Percentiles rank a stretch among this genome's conserved stretches.
Evolutionary conservation across 768 basidiomycete genomes (phyloP).

Genomic region (Pleurotus ostreatus): DNA sequence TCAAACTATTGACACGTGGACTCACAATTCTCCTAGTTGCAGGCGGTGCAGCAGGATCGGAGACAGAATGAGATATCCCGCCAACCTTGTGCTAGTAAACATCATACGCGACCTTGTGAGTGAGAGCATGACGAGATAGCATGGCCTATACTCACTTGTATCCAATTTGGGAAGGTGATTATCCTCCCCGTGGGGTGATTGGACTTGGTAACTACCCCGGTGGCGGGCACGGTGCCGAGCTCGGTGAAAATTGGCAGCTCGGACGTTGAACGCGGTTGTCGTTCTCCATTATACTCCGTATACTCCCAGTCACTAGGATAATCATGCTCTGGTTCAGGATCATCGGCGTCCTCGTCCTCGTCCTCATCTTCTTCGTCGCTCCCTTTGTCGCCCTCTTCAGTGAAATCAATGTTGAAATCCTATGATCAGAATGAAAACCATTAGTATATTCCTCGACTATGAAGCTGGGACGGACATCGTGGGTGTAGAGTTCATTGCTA

Average conservation of each 20-base stretch:
- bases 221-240: neutral
- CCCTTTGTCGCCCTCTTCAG: neutral
- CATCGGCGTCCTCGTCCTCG: neutral
- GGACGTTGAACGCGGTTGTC: neutral
- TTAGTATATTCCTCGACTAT: neutral
- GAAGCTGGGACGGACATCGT: neutral
- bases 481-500: neutral
- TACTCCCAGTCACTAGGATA: neutral
- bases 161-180: constrained; percentile 9
- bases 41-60: neutral
- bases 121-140: too few species aligned
- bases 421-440: neutral
- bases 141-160: neutral
- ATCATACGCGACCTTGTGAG: neutral
- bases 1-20: neutral
- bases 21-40: neutral
- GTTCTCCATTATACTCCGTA: neutral
- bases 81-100: neutral
- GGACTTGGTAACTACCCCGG: neutral
- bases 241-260: neutral
- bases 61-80: neutral
- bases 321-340: neutral
- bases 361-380: neutral
- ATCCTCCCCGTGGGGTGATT: constrained; percentile 1
- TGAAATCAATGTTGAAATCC: neutral